Conservation (phyloP, 2,329 filamentous ascomycete genomes). For the Ophiostoma novo-ulmi region DNA sequence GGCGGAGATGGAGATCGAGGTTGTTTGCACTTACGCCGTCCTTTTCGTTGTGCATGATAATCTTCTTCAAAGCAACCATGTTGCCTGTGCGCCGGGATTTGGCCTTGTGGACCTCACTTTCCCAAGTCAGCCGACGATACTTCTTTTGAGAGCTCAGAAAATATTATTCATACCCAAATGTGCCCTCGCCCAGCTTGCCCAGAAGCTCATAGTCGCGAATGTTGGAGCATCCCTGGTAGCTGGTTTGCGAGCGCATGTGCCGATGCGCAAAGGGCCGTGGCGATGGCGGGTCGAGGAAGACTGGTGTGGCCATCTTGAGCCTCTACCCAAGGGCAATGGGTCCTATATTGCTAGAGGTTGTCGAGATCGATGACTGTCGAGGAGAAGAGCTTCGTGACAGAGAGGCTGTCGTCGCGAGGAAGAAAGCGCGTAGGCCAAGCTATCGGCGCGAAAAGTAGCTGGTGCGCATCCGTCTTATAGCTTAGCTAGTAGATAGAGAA, state of each 20-base stretch:
- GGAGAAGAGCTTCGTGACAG: neutral
- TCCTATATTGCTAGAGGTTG: neutral
- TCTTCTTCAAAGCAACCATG: slow-evolving; percentile 91
- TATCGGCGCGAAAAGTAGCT: neutral
- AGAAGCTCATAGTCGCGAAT: slow-evolving; percentile 75
- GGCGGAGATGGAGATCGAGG: neutral
- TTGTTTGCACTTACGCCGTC: slow-evolving; percentile 63
- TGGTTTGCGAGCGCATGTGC: slow-evolving; percentile 51
- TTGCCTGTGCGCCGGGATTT: slow-evolving; percentile 67
- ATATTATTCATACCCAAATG: slow-evolving; percentile 65
- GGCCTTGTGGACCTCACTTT: slow-evolving; percentile 84
- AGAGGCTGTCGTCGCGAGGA: neutral
- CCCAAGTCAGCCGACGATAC: slow-evolving; percentile 13
- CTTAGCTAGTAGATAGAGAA: neutral
- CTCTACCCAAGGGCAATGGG: neutral
- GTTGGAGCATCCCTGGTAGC: slow-evolving; percentile 78
- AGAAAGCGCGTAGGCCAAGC: neutral
- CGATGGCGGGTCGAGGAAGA: slow-evolving; percentile 33
- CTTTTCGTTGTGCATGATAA: slow-evolving; percentile 98
- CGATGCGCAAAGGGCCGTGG: slow-evolving; percentile 54
- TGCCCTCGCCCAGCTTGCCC: slow-evolving; percentile 86
- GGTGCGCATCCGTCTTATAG: neutral
- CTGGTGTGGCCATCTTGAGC: slow-evolving; percentile 19
- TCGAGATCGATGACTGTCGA: neutral
- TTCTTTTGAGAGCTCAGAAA: neutral